A percentile compares a stretch with the other conserved stretches of the same genome.
Evolutionary conservation across 331 rosid species (phyloP).

Genomic region (Acacia concinna): DNA sequence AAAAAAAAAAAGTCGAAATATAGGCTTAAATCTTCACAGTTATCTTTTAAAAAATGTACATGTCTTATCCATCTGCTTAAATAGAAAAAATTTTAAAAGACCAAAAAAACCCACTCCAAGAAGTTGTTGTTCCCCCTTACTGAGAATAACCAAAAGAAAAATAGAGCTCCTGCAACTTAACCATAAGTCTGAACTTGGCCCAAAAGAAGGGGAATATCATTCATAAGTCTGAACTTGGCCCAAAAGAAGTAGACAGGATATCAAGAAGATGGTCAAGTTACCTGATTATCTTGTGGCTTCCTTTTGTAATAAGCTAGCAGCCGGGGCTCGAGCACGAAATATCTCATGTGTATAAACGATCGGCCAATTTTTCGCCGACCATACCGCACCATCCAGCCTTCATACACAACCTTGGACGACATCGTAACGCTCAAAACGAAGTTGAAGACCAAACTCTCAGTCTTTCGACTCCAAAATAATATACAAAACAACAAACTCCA

Average conservation of each 20-base stretch:
- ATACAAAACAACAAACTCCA: neutral
- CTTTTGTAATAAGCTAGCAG: slow-evolving; percentile 90
- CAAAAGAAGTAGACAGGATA: neutral
- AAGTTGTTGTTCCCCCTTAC: slow-evolving; percentile 22
- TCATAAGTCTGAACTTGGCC: neutral
- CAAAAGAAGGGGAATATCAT: neutral
- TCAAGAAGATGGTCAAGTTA: slow-evolving; percentile 18
- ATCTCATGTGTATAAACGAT: slow-evolving; percentile 95
- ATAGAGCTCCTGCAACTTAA: slow-evolving; percentile 11
- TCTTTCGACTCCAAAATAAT: neutral
- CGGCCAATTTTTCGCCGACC: slow-evolving; percentile 96
- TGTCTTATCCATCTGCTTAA: slow-evolving; percentile 6
- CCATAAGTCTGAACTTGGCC: neutral
- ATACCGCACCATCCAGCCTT: slow-evolving; percentile 99
- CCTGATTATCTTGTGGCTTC: slow-evolving; percentile 97
- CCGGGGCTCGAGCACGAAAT: slow-evolving; percentile 91
- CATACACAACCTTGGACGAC: slow-evolving; percentile 93
- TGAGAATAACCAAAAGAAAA: neutral
- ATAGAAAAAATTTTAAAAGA: neutral
- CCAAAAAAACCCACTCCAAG: neutral
- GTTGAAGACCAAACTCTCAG: slow-evolving; percentile 1
- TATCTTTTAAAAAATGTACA: neutral
- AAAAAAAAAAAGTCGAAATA: slow-evolving; percentile 22
- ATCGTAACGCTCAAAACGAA: slow-evolving; percentile 42
- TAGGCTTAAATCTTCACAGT: neutral